A percentile compares a stretch with the other conserved stretches of the same genome.
Conservation (phyloP, 1,139 yeast genomes). For the Pneumocystis murina region DNA sequence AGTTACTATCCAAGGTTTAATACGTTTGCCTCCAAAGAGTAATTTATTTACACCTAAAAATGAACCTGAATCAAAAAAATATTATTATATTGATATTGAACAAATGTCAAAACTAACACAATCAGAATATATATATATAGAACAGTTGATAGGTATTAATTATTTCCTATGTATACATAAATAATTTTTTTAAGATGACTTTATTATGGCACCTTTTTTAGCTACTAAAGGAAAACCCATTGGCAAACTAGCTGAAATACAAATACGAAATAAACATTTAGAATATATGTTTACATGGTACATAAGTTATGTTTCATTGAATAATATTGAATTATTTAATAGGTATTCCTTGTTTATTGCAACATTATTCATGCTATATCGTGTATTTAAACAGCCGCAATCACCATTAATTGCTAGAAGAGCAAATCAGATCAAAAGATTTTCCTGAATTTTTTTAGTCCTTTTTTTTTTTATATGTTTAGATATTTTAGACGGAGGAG, state of each 20-base stretch:
- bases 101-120: slow-evolving; percentile 63
- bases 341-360: background rate
- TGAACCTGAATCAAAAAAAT: slow-evolving; percentile 44
- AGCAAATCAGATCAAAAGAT: background rate
- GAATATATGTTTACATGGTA: slow-evolving; percentile 94
- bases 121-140: slow-evolving; percentile 60
- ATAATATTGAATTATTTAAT: background rate
- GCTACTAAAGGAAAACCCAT: slow-evolving; percentile 76
- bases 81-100: slow-evolving; percentile 55
- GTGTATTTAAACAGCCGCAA: background rate
- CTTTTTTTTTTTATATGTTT: background rate
- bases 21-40: slow-evolving; percentile 55
- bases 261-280: slow-evolving; percentile 73
- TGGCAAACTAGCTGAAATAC: slow-evolving; percentile 66
- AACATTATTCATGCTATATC: slow-evolving; percentile 1
- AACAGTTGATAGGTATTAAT: slow-evolving; percentile 35
- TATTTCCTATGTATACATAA: background rate
- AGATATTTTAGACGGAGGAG: background rate
- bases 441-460: background rate
- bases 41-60: slow-evolving; percentile 68
- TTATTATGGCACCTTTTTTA: slow-evolving; percentile 13
- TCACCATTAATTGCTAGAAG: background rate
- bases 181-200: slow-evolving; percentile 11
- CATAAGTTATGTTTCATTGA: slow-evolving; percentile 21
- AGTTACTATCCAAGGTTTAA: slow-evolving; percentile 50